These are phyloP conservation scores for Globisporangium spiculum DNA, from an alignment of 352 stramenopile species.

Conservation along the genomic window DNA sequence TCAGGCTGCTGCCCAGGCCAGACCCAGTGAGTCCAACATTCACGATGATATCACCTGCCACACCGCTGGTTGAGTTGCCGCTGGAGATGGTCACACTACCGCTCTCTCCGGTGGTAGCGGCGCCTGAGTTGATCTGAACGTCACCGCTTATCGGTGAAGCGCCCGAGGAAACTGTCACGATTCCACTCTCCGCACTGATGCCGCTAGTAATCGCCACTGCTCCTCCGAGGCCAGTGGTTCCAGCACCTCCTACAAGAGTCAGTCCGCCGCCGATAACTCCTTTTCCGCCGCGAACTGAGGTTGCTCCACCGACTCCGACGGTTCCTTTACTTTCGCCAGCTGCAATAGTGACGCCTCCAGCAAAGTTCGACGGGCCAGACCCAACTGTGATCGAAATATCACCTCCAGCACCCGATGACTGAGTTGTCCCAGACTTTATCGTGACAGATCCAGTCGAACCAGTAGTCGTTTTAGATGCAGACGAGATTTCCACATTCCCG, in stretches of 20 bases:
- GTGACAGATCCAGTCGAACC: conserved; percentile 30
- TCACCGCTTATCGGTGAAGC: conserved; percentile 19
- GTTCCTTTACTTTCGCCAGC: conserved; percentile 33
- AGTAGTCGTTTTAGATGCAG: conserved; percentile 25
- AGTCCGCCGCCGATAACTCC: conserved; percentile 33
- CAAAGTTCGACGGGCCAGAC: conserved; percentile 25
- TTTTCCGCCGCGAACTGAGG: conserved; percentile 23
- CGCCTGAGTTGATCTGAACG: conserved; percentile 29
- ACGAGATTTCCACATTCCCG: conserved; percentile 31
- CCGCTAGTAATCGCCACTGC: conserved; percentile 43
- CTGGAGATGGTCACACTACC: conserved; percentile 42
- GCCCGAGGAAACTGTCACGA: conserved; percentile 22
- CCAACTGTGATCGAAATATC: conserved; percentile 33
- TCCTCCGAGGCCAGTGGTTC: conserved; percentile 37
- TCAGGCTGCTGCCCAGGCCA: conserved; percentile 10
- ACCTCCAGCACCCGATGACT: conserved; percentile 28
- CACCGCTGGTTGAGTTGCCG: conserved; percentile 26
- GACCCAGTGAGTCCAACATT: conserved; percentile 25
- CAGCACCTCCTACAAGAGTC: conserved; percentile 33
- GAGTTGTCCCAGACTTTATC: conserved; percentile 28
- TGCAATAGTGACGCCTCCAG: conserved; percentile 30
- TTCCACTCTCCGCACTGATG: conserved; percentile 22
- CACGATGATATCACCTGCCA: conserved; percentile 34
- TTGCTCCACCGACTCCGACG: conserved; percentile 21
- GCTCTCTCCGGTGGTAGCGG: conserved; percentile 28